These are phyloP conservation scores for Aspergillus panamensis DNA, from an alignment of 495 filamentous ascomycete genomes.

Conservation along the genomic window DNA sequence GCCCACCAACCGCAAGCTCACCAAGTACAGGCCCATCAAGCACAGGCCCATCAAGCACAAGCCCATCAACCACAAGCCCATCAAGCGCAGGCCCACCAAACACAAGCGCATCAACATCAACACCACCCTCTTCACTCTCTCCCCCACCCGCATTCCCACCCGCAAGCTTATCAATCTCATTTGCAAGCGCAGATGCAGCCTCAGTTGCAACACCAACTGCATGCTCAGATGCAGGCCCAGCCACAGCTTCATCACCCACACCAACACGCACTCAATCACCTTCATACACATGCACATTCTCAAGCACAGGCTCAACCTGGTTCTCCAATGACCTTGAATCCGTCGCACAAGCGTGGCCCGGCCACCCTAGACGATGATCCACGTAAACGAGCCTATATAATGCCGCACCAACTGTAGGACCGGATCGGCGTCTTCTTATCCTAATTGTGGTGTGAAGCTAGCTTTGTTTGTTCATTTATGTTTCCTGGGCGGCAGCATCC, in stretches of 20 bases:
- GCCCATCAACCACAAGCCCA: conserved; percentile 6
- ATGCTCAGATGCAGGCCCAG: conserved; percentile 6
- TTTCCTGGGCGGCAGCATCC: conserved; percentile 6
- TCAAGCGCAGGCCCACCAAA: conserved; percentile 17
- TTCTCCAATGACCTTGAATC: conserved; percentile 24
- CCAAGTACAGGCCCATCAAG: conserved; percentile 12
- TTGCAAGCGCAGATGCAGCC: conserved; percentile 18
- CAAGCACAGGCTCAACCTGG: conserved; percentile 13
- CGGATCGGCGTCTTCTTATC: background rate
- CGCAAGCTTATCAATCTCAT: conserved; percentile 15
- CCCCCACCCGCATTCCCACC: conserved; percentile 16
- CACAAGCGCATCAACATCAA: conserved; percentile 9
- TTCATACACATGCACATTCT: conserved; percentile 10
- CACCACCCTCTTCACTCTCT: background rate
- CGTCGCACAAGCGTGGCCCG: conserved; percentile 26
- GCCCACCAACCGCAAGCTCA: background rate
- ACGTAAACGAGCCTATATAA: conserved; percentile 33
- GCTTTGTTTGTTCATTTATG: background rate
- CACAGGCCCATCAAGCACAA: conserved; percentile 10
- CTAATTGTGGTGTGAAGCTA: background rate
- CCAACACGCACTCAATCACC: conserved; percentile 7
- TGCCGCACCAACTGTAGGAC: conserved; percentile 25
- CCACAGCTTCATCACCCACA: conserved; percentile 17
- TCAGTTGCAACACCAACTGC: conserved; percentile 16
- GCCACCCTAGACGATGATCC: conserved; percentile 30